Percentiles rank a stretch among this genome's conserved stretches.
Evolutionary conservation across 805 yeast species (phyloP).

Genomic region (Lipomyces orientalis): DNA sequence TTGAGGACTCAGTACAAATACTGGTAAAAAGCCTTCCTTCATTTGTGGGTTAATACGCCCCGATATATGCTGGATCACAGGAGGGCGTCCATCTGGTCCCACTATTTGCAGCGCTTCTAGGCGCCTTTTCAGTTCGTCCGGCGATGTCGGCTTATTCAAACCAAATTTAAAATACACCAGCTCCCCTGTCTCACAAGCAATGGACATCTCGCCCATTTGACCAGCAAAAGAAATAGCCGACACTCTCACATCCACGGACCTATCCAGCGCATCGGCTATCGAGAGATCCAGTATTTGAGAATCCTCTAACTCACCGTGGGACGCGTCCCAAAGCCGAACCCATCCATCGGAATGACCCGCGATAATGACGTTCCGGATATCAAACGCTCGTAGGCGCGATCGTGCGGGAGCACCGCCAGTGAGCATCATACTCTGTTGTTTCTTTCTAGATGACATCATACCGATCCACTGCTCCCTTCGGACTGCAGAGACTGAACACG

Average conservation of each 20-base stretch:
- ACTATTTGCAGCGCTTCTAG: constrained; percentile 11
- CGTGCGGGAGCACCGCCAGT: constrained; percentile 80
- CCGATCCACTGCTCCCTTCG: constrained; percentile 78
- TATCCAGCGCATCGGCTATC: constrained; percentile 56
- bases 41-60: constrained; percentile 22
- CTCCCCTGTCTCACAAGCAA: constrained; percentile 71
- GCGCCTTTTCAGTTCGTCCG: constrained; percentile 18
- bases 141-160: constrained; percentile 47
- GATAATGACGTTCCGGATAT: constrained; percentile 63
- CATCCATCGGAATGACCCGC: constrained; percentile 87
- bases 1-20: constrained; percentile 51
- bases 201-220: constrained; percentile 57
- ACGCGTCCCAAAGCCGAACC: constrained; percentile 80
- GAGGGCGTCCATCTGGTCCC: constrained; percentile 21
- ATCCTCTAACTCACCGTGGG: constrained; percentile 70
- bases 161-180: constrained; percentile 77
- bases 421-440: constrained; percentile 53
- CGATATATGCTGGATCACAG: constrained; percentile 20
- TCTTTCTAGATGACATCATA: constrained; percentile 59
- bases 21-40: constrained; percentile 67
- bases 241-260: constrained; percentile 55
- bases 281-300: constrained; percentile 64
- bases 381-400: constrained; percentile 55
- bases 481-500: constrained; percentile 59
- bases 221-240: constrained; percentile 73